These are phyloP conservation scores for Kalaharituber pfeilii DNA, from an alignment of 2,329 filamentous ascomycete species.

Conservation along the genomic window DNA sequence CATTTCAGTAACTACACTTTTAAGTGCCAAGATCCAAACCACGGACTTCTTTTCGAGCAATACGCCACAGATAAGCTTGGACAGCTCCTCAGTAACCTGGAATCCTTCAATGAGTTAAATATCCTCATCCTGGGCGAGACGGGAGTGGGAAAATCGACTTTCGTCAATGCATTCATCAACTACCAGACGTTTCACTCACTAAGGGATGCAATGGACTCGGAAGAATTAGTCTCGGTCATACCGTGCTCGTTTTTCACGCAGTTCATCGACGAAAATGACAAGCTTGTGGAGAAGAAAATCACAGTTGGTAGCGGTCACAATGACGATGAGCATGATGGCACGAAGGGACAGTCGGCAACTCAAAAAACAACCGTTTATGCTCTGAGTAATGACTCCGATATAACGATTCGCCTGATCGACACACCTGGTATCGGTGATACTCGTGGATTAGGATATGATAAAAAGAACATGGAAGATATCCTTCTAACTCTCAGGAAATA, in stretches of 20 bases:
- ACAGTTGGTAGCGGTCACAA: background rate
- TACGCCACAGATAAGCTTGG: conserved; percentile 17
- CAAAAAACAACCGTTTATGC: conserved; percentile 27
- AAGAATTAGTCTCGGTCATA: conserved; percentile 26
- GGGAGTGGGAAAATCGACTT: conserved; percentile 35
- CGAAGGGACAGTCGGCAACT: conserved; percentile 27
- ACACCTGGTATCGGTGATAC: conserved; percentile 32
- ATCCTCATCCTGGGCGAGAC: conserved; percentile 34
- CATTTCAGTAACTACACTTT: conserved; percentile 23
- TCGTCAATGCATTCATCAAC: conserved; percentile 35
- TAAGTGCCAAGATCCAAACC: conserved; percentile 23
- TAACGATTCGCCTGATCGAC: conserved; percentile 27
- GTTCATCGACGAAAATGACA: background rate
- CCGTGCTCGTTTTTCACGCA: conserved; percentile 29
- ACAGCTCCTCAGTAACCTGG: conserved; percentile 18
- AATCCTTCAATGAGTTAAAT: conserved; percentile 26
- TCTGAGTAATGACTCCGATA: conserved; percentile 22
- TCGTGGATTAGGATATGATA: conserved; percentile 27
- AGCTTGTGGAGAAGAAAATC: conserved; percentile 13
- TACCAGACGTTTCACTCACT: conserved; percentile 29
- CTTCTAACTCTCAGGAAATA: conserved; percentile 26
- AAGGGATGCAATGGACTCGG: conserved; percentile 26
- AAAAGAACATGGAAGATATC: conserved; percentile 30
- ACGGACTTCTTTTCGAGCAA: conserved; percentile 19
- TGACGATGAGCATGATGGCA: conserved; percentile 26